Conservation (phyloP, 805 yeast species). For the Yarrowia divulgata region DNA sequence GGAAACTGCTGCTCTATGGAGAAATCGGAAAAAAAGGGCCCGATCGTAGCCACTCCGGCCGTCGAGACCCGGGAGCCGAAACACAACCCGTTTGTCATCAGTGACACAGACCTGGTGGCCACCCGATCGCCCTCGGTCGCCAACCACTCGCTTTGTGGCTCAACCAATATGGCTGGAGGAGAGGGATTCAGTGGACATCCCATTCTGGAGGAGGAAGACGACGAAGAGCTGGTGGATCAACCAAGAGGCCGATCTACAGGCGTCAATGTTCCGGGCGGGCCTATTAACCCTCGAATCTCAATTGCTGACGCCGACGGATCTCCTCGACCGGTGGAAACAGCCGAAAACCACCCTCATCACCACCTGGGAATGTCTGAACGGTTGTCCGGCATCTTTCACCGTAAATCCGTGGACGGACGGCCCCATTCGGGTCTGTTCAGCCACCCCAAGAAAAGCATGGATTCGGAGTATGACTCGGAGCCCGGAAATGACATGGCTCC, state of each 20-base stretch:
- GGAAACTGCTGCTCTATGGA: constrained; percentile 38
- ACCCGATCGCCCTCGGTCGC: constrained; percentile 15
- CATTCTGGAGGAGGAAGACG: constrained; percentile 11
- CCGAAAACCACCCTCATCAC: constrained; percentile 2
- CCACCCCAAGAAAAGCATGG: constrained; percentile 11
- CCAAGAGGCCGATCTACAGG: constrained; percentile 4
- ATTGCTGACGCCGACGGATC: constrained; percentile 21
- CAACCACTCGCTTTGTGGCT: constrained; percentile 14
- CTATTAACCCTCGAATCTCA: neutral
- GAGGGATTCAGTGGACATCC: constrained; percentile 21
- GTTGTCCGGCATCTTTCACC: constrained; percentile 20
- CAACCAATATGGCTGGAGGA: constrained; percentile 1
- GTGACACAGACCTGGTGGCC: constrained; percentile 33
- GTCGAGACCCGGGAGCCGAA: constrained; percentile 4
- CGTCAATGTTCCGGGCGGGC: neutral
- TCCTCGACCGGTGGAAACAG: constrained; percentile 12
- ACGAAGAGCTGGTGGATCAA: neutral
- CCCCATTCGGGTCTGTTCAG: constrained; percentile 28
- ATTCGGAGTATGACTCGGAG: constrained; percentile 14
- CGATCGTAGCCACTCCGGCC: constrained; percentile 20
- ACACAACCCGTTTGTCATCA: constrained; percentile 31
- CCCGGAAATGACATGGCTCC: constrained; percentile 26
- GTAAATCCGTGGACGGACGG: constrained; percentile 14
- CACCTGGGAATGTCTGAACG: constrained; percentile 26
- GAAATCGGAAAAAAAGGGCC: constrained; percentile 24